Conservation (phyloP, 2,329 filamentous ascomycete species). For the Exophiala spinifera region DNA sequence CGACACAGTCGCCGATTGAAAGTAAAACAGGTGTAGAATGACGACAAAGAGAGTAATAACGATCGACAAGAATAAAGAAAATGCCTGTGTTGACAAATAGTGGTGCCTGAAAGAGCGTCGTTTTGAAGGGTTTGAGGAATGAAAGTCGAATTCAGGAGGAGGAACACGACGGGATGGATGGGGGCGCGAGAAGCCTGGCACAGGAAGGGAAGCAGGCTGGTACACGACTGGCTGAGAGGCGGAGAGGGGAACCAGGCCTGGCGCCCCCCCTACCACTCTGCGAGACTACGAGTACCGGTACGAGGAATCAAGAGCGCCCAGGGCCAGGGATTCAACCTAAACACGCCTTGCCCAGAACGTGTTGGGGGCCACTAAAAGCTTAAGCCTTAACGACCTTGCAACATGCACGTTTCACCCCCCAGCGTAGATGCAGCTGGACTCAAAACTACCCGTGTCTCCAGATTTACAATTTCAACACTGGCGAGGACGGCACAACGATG, state of each 20-base stretch:
- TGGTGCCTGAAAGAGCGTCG: slow-evolving; percentile 25
- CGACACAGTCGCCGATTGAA: slow-evolving; percentile 17
- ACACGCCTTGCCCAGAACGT: background rate
- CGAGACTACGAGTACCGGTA: too few relatives aligned
- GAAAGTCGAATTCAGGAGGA: slow-evolving; percentile 16
- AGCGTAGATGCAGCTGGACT: slow-evolving; percentile 7
- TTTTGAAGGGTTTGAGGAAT: slow-evolving; percentile 12
- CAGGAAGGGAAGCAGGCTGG: background rate
- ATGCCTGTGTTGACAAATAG: slow-evolving; percentile 13
- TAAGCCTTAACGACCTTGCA: slow-evolving; percentile 11
- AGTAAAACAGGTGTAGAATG: slow-evolving; percentile 7
- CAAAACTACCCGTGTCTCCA: slow-evolving; percentile 14
- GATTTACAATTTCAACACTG: slow-evolving; percentile 13
- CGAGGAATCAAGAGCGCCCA: background rate
- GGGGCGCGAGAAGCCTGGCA: too few relatives aligned
- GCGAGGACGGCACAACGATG: background rate
- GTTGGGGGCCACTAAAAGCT: background rate
- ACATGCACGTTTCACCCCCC: slow-evolving; percentile 18
- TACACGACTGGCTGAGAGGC: too few relatives aligned
- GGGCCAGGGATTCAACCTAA: background rate
- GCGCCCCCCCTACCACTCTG: background rate
- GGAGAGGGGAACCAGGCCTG: background rate
- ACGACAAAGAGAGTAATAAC: slow-evolving; percentile 15
- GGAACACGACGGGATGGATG: background rate
- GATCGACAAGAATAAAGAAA: slow-evolving; percentile 19